phyloP scores from a whole-genome alignment of 2,329 filamentous ascomycete species.

The Colletotrichum sp. region DNA sequence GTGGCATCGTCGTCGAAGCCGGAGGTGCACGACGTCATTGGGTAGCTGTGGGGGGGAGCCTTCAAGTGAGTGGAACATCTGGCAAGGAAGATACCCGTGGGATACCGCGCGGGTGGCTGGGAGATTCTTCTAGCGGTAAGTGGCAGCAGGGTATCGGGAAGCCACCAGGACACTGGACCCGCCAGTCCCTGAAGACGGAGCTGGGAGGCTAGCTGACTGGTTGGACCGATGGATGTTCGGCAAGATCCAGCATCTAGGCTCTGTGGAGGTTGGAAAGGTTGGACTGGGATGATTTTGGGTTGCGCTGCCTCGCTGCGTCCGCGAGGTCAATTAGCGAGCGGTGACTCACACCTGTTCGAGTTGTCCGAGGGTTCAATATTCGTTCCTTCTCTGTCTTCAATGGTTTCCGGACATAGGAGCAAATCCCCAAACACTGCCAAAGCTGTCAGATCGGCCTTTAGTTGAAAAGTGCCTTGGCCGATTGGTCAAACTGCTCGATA shows the following conservation, averaged over 20 bases:
- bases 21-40: slow-evolving; percentile 18
- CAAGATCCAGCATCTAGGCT: slow-evolving; percentile 20
- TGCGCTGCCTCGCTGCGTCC: not conserved
- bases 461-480: not conserved
- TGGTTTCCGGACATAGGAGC: not conserved
- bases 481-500: not conserved
- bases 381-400: not conserved
- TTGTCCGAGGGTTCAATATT: not conserved
- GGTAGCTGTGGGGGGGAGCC: slow-evolving; percentile 17
- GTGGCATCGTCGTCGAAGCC: slow-evolving; percentile 13
- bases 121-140: not conserved
- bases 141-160: not conserved
- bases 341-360: not conserved
- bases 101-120: not conserved
- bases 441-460: not conserved
- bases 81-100: not conserved
- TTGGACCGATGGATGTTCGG: slow-evolving; percentile 14
- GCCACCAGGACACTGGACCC: not conserved
- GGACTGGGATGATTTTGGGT: not conserved
- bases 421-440: not conserved
- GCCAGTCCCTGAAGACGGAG: slow-evolving; percentile 13
- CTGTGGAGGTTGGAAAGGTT: slow-evolving; percentile 4
- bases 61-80: slow-evolving; percentile 1
- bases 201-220: not conserved
- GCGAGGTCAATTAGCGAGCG: not conserved